phyloP scores from a whole-genome alignment of 495 filamentous ascomycete genomes.

The Hypoxylon subgilvum region DNA sequence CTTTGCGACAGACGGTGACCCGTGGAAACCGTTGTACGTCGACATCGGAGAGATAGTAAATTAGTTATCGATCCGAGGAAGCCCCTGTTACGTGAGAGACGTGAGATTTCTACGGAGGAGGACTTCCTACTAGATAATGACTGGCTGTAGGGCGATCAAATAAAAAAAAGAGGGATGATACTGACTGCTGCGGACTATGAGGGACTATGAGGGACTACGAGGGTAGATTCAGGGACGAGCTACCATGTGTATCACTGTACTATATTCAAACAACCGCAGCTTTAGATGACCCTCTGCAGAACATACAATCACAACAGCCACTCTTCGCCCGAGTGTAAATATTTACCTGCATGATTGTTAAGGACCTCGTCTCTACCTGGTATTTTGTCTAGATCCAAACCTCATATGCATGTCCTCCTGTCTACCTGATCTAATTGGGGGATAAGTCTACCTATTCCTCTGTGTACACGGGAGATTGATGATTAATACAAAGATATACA shows the following conservation, averaged over 20 bases:
- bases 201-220: slow-evolving; percentile 5
- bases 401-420: background rate
- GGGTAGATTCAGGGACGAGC: slow-evolving; percentile 24
- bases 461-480: slow-evolving; percentile 6
- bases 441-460: slow-evolving; percentile 2
- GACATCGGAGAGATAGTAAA: slow-evolving; percentile 90
- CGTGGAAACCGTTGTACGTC: slow-evolving; percentile 83
- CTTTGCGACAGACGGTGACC: slow-evolving; percentile 62
- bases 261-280: slow-evolving; percentile 23
- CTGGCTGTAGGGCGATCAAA: background rate
- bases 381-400: background rate
- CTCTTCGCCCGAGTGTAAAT: slow-evolving; percentile 33
- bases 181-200: slow-evolving; percentile 2
- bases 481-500: no score
- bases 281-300: slow-evolving; percentile 16
- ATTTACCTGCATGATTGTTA: slow-evolving; percentile 18
- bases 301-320: slow-evolving; percentile 26
- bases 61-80: slow-evolving; percentile 46
- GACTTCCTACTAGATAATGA: slow-evolving; percentile 12
- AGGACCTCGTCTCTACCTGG: slow-evolving; percentile 5
- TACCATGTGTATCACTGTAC: slow-evolving; percentile 35
- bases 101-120: slow-evolving; percentile 3
- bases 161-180: slow-evolving; percentile 12
- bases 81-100: background rate
- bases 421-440: slow-evolving; percentile 1